Evolutionary conservation across 106 monocot genomes (phyloP), one percentile per base, ranked within the genome.

Genomic region (Dioscorea dumetorum): DNA sequence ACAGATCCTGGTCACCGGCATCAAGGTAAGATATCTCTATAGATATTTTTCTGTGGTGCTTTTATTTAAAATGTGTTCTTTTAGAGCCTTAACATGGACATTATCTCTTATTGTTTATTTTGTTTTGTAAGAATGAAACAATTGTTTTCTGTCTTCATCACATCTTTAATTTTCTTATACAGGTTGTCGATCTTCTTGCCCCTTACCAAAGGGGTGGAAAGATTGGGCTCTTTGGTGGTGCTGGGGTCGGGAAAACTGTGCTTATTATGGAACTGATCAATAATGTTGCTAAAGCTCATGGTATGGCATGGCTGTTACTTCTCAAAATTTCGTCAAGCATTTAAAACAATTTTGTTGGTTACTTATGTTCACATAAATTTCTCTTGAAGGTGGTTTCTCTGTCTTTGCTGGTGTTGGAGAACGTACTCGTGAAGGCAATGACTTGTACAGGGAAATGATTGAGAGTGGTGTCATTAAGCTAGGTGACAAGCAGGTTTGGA

Each of bases 381-480:
- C 12, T 61, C n/a, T 54, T 9, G 31, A 48, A 90, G 90, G 90
- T 86, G 90, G 90, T 70, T 90, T 90, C 73, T 90, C 90, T 66
- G 90, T 90, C 18, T 90, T 90, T 79, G 90, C 90, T 69, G 90
- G 90, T 73, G 90, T 90, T 56, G 90, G 90, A 50, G 90, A 90
- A 70, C 77, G 90, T n/a, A 90, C 90, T 48, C 85, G 90, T 65
- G 90, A 90, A 83, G 90, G 90, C 61, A 90, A 90, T 79, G 90
- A 90, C 63, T 76, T 90, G 73, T 90, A 90, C 78, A 75, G 80
- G 59, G 90, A 90, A 83, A 90, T 90, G 90, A 86, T 90, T 74
- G 90, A 90, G 58, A 90, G 90, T 83, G 90, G 90, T 71, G 90
- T 90, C 17, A 90, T 90, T 74, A 90, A 90, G 83, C 83, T 90